phyloP scores from a whole-genome alignment of 768 basidiomycete genomes.

The Paxillus rubicundulus region DNA sequence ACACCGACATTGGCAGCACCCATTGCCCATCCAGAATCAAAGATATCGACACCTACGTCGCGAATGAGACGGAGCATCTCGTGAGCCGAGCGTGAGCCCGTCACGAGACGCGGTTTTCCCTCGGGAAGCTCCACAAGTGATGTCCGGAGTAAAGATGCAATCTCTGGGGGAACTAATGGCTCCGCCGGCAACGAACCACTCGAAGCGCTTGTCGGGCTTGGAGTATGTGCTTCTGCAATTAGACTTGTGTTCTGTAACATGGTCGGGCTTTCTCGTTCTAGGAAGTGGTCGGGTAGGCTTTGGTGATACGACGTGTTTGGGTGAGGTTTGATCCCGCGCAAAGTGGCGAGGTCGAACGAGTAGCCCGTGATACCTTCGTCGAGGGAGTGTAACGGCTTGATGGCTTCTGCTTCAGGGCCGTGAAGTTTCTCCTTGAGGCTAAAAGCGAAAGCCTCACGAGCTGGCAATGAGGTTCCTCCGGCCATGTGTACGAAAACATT shows the following conservation, averaged over 20 bases:
- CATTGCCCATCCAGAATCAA: constrained; percentile 74
- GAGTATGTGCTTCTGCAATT: constrained; percentile 9
- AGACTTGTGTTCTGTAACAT: constrained; percentile 15
- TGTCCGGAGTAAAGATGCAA: constrained; percentile 47
- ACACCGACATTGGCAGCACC: constrained; percentile 66
- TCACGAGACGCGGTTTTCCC: constrained; percentile 62
- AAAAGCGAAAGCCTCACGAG: constrained; percentile 63
- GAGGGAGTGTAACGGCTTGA: constrained; percentile 52
- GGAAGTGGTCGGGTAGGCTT: constrained; percentile 7
- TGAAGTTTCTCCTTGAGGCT: constrained; percentile 55
- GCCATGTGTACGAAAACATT: constrained; percentile 69
- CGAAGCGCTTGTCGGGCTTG: background rate
- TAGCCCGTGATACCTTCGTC: constrained; percentile 75
- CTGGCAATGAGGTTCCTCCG: constrained; percentile 53
- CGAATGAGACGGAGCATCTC: constrained; percentile 67
- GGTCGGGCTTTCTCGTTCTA: constrained; percentile 10
- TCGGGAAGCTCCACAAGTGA: constrained; percentile 57
- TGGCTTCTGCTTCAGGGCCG: constrained; percentile 50
- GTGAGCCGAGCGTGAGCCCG: constrained; percentile 60
- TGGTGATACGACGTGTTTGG: constrained; percentile 18
- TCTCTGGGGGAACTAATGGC: background rate
- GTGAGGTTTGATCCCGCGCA: constrained; percentile 28
- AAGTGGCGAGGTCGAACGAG: constrained; percentile 61
- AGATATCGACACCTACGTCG: constrained; percentile 69
- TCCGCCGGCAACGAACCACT: background rate